Evolutionary conservation across 345 rosid genomes (phyloP), one percentile per base, ranked within the genome.

Genomic region (Citrus maxima): DNA sequence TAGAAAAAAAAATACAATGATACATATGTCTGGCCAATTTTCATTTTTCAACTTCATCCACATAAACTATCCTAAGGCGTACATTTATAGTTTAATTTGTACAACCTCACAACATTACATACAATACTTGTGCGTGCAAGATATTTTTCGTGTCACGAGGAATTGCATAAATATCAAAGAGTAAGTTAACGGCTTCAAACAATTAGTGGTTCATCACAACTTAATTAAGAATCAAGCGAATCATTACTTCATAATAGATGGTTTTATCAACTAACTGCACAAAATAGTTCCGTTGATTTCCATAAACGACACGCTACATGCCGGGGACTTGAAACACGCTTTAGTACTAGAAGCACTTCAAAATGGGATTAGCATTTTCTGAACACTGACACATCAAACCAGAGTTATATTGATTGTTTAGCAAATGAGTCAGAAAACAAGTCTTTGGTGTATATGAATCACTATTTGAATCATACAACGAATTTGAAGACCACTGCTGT

Each of bases 391-490:
- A 61, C 42, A 73, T 74, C 51, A 54, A 74, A 25, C 67, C 16
- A 10, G 24, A 22, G 13, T 16, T 8, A 19, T 7, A 69, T 19
- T 49, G 3, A 25, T 28, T 42, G 49, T 66, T 66, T 67, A 77
- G 42, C 73, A 3, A 62, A 27, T 10, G 35, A 67, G 65, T 77
- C 46, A 59, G 80, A 27, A 67, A 58, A 34, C 35, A 10, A 66
- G 79, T n/a, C 65, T 67, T 66, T 32, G 34, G 49, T 4, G 58
- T 54, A 46, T 69, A 51, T 28, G 38, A 70, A 77, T 73, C 67
- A 28, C 64, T 40, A 70, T 56, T 59, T 34, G 46, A 78, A 64
- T 74, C 64, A 30, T 78, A 80, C 61, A 62, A 65, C 37, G 78
- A 79, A 46, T 74, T 67, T 67, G 63, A 51, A 35, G 63, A 35